Percentiles rank a stretch among this genome's conserved stretches.
These are phyloP conservation scores for thale cress (Arabidopsis thaliana) DNA, from an alignment of 345 rosid species.

Conservation along the genomic window TAIR10.1 NC_003074.8:853001-853500, in stretches of 20 bases:
- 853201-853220: not conserved
- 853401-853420: not conserved
- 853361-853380: not conserved
- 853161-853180: constrained; percentile 75
- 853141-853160: constrained; percentile 45
- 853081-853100: not conserved
- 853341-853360: not conserved
- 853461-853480: constrained; percentile 79
- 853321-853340: constrained; percentile 34
- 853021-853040: constrained; percentile 22
- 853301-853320: constrained; percentile 76
- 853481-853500: constrained; percentile 73
- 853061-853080: constrained; percentile 10
- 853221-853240: too few species aligned
- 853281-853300: constrained; percentile 77
- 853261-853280: constrained; percentile 60
- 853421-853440: not conserved
- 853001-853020: constrained; percentile 35
- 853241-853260: constrained; percentile 1
- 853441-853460: constrained; percentile 68
- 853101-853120: constrained; percentile 42
- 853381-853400: not conserved
- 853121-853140: constrained; percentile 39
- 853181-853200: constrained; percentile 58
- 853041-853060: constrained; percentile 35